phyloP scores from a whole-genome alignment of 2,329 filamentous ascomycete species.

The Bipolaris zeicola region DNA sequence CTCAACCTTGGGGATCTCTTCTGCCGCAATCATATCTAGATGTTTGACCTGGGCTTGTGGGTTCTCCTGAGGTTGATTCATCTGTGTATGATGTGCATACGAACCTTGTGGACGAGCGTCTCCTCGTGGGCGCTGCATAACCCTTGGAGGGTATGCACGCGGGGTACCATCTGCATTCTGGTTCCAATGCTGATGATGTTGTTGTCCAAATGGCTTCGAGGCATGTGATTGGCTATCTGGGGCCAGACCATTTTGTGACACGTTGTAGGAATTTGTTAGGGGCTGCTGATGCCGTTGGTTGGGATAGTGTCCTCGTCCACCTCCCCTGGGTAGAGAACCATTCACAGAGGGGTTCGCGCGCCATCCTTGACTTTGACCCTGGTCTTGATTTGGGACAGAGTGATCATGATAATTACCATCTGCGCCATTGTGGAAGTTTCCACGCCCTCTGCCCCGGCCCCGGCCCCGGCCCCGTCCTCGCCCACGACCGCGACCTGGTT shows the following conservation, averaged over 20 bases:
- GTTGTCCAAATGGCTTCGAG: constrained; percentile 5
- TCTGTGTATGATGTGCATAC: constrained; percentile 23
- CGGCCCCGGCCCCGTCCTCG: constrained; percentile 11
- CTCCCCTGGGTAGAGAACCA: constrained; percentile 7
- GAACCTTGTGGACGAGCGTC: constrained; percentile 19
- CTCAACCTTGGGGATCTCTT: constrained; percentile 63
- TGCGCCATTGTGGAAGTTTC: constrained; percentile 18
- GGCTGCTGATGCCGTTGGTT: constrained; percentile 19
- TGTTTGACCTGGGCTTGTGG: constrained; percentile 48
- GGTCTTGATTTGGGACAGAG: constrained; percentile 14
- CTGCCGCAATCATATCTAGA: constrained; percentile 51
- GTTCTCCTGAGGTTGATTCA: constrained; percentile 28
- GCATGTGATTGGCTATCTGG: constrained; percentile 1
- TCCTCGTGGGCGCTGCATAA: constrained; percentile 30
- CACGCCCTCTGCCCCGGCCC: constrained; percentile 25
- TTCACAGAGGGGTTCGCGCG: constrained; percentile 6
- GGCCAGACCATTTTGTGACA: constrained; percentile 2
- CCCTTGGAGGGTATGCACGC: constrained; percentile 17
- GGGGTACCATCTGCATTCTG: neutral
- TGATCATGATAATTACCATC: constrained; percentile 11
- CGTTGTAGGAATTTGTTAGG: constrained; percentile 1
- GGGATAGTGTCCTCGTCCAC: constrained; percentile 15
- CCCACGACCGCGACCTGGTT: constrained; percentile 23
- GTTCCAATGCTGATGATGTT: constrained; percentile 7
- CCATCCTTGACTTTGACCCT: constrained; percentile 16